A percentile compares a stretch with the other conserved stretches of the same genome.
Conservation (phyloP, 208 protist genomes). For the Acanthamoeba lenticulata region DNA sequence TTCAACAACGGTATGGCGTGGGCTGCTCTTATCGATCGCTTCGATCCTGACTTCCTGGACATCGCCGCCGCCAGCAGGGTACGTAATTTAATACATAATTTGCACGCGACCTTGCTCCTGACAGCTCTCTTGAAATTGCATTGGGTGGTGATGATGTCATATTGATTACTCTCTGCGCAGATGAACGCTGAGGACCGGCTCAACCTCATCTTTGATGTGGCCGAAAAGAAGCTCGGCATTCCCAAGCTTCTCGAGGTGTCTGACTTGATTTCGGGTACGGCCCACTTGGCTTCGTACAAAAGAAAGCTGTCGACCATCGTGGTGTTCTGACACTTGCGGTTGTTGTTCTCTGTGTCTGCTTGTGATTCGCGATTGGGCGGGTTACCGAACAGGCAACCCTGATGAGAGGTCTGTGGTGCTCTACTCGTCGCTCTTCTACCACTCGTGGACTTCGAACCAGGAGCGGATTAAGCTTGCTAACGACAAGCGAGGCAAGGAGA, state of each 20-base stretch:
- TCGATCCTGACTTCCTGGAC: conserved; percentile 15
- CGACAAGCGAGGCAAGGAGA: neutral
- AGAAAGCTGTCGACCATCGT: too few species aligned
- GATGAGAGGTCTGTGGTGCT: conserved; percentile 7
- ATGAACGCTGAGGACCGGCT: conserved; percentile 17
- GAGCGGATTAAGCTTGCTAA: conserved; percentile 25
- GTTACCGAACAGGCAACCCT: neutral
- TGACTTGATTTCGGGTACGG: neutral
- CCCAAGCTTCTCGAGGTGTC: conserved; percentile 38
- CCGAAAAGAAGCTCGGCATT: conserved; percentile 25
- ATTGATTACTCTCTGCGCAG: neutral
- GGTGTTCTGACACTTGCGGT: too few species aligned
- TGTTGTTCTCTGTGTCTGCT: too few species aligned
- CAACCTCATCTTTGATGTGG: conserved; percentile 4
- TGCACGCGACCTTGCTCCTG: neutral
- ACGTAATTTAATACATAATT: too few species aligned
- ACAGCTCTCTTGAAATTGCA: neutral
- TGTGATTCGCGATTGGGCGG: too few species aligned
- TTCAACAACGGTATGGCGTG: conserved; percentile 11
- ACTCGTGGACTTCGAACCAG: conserved; percentile 34
- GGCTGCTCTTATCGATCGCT: conserved; percentile 20
- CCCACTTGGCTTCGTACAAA: too few species aligned
- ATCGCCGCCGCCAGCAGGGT: neutral
- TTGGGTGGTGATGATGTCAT: neutral
- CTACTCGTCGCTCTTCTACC: conserved; percentile 33